phyloP scores from a whole-genome alignment of 805 yeast genomes.

The Ogataea angusta region DNA sequence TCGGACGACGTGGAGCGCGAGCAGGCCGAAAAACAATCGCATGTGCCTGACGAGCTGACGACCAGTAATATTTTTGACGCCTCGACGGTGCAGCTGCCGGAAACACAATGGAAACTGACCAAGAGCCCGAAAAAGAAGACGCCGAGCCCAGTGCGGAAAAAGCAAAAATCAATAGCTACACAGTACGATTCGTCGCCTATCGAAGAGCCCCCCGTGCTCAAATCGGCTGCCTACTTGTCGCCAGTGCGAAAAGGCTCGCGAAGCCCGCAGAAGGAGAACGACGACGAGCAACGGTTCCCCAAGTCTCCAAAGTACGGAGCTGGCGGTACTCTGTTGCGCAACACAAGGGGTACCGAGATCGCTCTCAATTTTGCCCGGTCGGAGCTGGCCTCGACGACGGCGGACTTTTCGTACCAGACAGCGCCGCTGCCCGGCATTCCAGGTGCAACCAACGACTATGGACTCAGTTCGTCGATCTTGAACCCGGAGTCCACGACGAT shows the following conservation, averaged over 20 bases:
- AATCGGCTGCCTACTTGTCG: conserved; percentile 23
- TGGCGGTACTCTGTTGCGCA: conserved; percentile 34
- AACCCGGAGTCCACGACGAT: conserved; percentile 20
- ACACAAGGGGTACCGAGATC: conserved; percentile 24
- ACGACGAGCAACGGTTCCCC: conserved; percentile 39
- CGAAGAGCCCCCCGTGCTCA: conserved; percentile 30
- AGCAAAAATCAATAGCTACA: conserved; percentile 19
- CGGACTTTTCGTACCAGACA: conserved; percentile 23
- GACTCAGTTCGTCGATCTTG: conserved; percentile 11
- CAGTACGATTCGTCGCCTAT: conserved; percentile 35
- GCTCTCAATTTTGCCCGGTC: conserved; percentile 28
- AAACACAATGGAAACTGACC: conserved; percentile 17
- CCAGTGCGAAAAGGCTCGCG: conserved; percentile 15
- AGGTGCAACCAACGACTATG: conserved; percentile 7
- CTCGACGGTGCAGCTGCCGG: conserved; percentile 15
- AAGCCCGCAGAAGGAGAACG: conserved; percentile 6
- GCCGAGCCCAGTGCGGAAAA: conserved; percentile 15
- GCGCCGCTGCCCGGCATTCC: conserved; percentile 14
- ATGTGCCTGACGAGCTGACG: conserved; percentile 14
- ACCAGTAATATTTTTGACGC: conserved; percentile 21
- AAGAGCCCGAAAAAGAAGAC: conserved; percentile 12
- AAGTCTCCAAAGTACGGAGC: conserved; percentile 45
- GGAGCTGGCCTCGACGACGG: conserved; percentile 24
- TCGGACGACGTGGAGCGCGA: conserved; percentile 18
- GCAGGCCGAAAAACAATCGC: conserved; percentile 7